Conservation (phyloP, 306 rosid species). For the Fagus crenata region DNA sequence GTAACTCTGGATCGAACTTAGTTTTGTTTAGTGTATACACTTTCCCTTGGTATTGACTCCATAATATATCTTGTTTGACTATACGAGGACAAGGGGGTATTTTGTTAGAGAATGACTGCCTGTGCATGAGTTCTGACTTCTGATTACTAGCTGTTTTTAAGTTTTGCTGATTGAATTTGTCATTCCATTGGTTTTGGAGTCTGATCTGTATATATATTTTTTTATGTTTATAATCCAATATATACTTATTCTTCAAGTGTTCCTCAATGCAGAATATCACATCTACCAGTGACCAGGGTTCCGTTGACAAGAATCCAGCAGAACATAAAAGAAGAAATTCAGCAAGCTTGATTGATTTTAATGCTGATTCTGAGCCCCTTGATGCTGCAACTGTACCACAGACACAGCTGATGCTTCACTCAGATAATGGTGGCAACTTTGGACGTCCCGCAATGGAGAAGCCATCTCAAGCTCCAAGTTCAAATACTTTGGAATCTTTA, state of each 20-base stretch:
- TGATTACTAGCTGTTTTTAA: slow-evolving; percentile 5
- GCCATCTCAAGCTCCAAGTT: slow-evolving; percentile 39
- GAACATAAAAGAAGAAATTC: slow-evolving; percentile 24
- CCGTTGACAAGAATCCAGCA: slow-evolving; percentile 28
- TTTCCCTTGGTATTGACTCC: not conserved
- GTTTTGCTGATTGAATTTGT: not conserved
- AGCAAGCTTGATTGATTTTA: slow-evolving; percentile 46
- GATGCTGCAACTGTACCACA: slow-evolving; percentile 32
- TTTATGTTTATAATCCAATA: not conserved
- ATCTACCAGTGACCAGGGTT: slow-evolving; percentile 29
- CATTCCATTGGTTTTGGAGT: not conserved
- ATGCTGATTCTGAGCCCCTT: slow-evolving; percentile 32
- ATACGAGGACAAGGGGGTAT: not conserved
- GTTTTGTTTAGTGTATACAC: not conserved
- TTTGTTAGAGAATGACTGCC: not conserved
- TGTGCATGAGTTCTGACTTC: not conserved
- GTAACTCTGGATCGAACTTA: not conserved
- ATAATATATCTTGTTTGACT: not conserved
- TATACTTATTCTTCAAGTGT: slow-evolving; percentile 16
- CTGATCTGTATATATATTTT: not conserved
- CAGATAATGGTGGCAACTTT: slow-evolving; percentile 38
- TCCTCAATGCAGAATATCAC: slow-evolving; percentile 33
- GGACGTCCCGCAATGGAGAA: slow-evolving; percentile 28
- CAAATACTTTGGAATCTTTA: slow-evolving; percentile 48
- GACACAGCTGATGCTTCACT: slow-evolving; percentile 35